Base-by-base conservation (phyloP, 441 rosid species). In the Arabidopsis hybrid region DNA sequence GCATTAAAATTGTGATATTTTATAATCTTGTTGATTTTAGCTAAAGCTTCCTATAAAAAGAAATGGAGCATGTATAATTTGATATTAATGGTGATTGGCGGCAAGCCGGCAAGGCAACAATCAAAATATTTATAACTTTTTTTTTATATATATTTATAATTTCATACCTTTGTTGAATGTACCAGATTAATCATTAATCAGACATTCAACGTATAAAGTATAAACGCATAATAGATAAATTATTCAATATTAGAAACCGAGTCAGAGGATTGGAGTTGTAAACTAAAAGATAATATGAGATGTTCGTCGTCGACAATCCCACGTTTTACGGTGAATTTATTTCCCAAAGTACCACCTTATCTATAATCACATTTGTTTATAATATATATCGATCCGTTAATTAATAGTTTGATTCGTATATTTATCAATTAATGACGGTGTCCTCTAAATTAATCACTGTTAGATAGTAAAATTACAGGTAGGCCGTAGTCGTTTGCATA, bases 381-480 rank as follows among this genome's bases (percentile, higher is more conserved):
- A 31, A 13, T 13, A 40, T 40, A 31, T 62, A 53, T 61, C 0
- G 16, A 63, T 72, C 43, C 29, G 36, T 32, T 53, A 32, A 16
- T 53, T 52, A 61, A 62, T 72, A 62, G 4, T 2, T 63, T 63
- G 39, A 70, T 26, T 47, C 29, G 38, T 46, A 42, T 49, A 9
- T 31, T 42, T 7, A 51, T 10, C 38, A 16, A 16, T 42, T 42
- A 34, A 21, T 61, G 43, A 8, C 4, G 9, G 18, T 21, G 21
- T 51, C 21, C 3, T 2, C 45, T 16, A 40, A 71, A 12, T 32
- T 43, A 72, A 55, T 34, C 13, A 63, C 35, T 10, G 68, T 68
- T 61, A 39, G 43, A 47, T 69, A 67, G 18, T 42, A 35, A 47
- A 14, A 21, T 59, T 26, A 60, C 52, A 60, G 36, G 45, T 72